These are phyloP conservation scores for Penicillium verhagenii DNA, from an alignment of 495 filamentous ascomycete genomes.

Conservation along the genomic window DNA sequence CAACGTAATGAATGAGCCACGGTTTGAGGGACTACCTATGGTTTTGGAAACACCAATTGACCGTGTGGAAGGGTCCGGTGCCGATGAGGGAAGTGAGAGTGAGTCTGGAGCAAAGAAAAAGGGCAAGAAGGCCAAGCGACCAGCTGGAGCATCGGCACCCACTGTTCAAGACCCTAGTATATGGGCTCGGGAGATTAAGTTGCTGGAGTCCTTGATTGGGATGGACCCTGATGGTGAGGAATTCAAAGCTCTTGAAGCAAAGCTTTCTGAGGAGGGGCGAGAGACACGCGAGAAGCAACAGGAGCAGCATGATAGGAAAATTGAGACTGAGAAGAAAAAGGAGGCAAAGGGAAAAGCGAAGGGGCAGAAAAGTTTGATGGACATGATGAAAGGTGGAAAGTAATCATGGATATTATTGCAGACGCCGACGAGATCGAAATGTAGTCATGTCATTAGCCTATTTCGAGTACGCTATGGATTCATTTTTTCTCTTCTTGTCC, in stretches of 20 bases:
- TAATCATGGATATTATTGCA: background rate
- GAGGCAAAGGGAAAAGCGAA: conserved; percentile 39
- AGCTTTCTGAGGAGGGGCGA: conserved; percentile 64
- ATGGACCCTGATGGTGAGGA: conserved; percentile 69
- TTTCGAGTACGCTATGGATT: conserved; percentile 6
- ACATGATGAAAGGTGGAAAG: conserved; percentile 36
- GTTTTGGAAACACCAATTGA: conserved; percentile 94
- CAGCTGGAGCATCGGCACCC: conserved; percentile 20
- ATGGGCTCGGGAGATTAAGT: conserved; percentile 84
- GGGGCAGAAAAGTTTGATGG: conserved; percentile 42
- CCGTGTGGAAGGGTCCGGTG: conserved; percentile 29
- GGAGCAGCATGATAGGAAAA: conserved; percentile 72
- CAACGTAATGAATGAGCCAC: conserved; percentile 79
- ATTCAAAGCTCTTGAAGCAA: conserved; percentile 62
- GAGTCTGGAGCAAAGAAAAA: conserved; percentile 27
- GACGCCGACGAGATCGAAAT: background rate
- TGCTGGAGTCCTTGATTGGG: conserved; percentile 84
- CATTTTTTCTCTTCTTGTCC: conserved; percentile 44
- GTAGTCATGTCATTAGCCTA: conserved; percentile 3
- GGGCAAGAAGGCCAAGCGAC: conserved; percentile 16
- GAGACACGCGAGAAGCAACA: conserved; percentile 70
- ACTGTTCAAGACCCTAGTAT: conserved; percentile 67
- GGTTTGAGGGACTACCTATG: conserved; percentile 80
- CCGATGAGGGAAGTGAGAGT: conserved; percentile 19
- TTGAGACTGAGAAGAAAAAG: conserved; percentile 58